Conservation (phyloP, 164 flowering plant species). For the Stephania japonica region DNA sequence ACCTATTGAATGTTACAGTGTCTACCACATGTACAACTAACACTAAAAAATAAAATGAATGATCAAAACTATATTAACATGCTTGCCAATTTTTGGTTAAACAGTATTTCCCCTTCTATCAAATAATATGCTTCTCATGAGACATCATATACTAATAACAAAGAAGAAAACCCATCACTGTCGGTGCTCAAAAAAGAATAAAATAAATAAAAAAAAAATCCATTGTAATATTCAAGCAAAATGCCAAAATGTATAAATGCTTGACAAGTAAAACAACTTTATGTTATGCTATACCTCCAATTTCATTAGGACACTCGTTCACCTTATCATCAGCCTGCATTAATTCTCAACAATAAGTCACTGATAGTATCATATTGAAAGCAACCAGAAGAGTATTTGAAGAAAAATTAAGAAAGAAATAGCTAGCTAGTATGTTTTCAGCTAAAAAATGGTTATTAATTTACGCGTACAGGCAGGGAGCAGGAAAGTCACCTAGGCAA, state of each 20-base stretch:
- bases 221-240: too few species aligned
- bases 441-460: neutral
- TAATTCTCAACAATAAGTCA: neutral
- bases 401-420: neutral
- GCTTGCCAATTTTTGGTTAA: neutral
- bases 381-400: neutral
- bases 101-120: neutral
- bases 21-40: too few species aligned
- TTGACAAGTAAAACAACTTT: neutral
- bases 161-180: neutral
- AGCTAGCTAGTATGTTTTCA: neutral
- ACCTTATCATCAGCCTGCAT: conserved; percentile 12
- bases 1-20: too few species aligned
- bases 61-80: too few species aligned
- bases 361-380: neutral
- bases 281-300: conserved; percentile 13
- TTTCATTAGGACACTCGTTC: neutral
- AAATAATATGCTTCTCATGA: neutral
- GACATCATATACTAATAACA: neutral
- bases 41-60: too few species aligned
- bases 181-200: neutral
- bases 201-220: too few species aligned
- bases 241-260: too few species aligned
- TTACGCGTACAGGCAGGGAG: too few species aligned
- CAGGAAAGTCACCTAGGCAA: too few species aligned